Conservation (phyloP, 345 rosid species). For the Euphorbia lathyris region DNA sequence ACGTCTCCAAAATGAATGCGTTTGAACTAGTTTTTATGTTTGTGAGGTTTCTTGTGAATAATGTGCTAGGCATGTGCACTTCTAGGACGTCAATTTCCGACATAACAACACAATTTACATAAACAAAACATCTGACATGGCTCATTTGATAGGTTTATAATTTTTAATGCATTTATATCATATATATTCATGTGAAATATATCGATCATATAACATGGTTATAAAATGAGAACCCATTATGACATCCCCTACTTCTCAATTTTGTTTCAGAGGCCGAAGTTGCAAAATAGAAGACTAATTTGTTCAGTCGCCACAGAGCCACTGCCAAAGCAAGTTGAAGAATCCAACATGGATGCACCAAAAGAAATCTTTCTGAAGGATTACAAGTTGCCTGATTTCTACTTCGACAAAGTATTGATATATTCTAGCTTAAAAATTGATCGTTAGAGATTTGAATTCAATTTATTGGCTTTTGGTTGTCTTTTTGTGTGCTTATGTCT, state of each 20-base stretch:
- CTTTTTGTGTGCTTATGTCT: conserved; percentile 13
- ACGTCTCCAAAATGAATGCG: not conserved
- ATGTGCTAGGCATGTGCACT: conserved; percentile 13
- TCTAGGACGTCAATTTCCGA: not conserved
- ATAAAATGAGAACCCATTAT: too few relatives aligned
- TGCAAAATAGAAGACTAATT: conserved; percentile 45
- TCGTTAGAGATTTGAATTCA: not conserved
- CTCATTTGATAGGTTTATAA: too few relatives aligned
- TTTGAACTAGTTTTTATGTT: not conserved
- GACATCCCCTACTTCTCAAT: conserved; percentile 2
- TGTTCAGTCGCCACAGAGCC: conserved; percentile 77
- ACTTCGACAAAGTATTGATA: conserved; percentile 66
- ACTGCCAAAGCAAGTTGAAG: conserved; percentile 54
- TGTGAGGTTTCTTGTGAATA: conserved; percentile 12
- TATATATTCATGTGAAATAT: too few relatives aligned
- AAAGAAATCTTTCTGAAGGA: conserved; percentile 94
- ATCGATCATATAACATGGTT: too few relatives aligned
- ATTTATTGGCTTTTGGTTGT: conserved; percentile 20
- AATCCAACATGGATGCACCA: conserved; percentile 73
- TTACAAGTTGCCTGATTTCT: conserved; percentile 86
- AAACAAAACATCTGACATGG: too few relatives aligned
- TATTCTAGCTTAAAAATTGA: not conserved
- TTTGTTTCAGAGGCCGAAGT: conserved; percentile 54
- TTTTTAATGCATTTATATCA: too few relatives aligned
- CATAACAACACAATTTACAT: too few relatives aligned